phyloP scores from a whole-genome alignment of 192 early-diverging fungal genomes.

The Linnemannia elongata region DNA sequence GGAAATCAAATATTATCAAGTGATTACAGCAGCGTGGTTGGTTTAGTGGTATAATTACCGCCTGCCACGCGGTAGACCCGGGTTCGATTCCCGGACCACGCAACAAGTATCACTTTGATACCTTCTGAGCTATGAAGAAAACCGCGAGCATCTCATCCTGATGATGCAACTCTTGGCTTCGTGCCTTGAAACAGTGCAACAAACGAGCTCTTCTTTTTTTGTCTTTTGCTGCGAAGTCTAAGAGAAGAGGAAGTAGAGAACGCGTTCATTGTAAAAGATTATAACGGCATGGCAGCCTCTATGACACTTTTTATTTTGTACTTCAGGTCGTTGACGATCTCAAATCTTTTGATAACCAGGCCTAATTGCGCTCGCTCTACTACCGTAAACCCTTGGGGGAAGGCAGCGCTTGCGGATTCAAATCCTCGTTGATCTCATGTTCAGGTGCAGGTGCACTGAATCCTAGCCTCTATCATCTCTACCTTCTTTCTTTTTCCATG shows the following conservation, averaged over 20 bases:
- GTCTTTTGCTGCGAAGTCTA: background rate
- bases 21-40: constrained; percentile 36
- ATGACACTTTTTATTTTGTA: too few species aligned
- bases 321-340: too few species aligned
- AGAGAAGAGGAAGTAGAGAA: too few species aligned
- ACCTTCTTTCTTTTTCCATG: background rate
- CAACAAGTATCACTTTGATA: constrained; percentile 23
- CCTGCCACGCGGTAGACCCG: constrained; percentile 87
- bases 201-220: background rate
- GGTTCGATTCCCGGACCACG: constrained; percentile 85
- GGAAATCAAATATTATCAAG: too few species aligned
- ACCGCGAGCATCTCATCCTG: background rate
- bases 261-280: too few species aligned
- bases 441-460: too few species aligned
- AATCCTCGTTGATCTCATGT: too few species aligned
- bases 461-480: background rate
- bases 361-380: too few species aligned
- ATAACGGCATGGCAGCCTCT: too few species aligned
- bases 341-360: too few species aligned
- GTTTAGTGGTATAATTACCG: constrained; percentile 86
- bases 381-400: too few species aligned
- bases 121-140: background rate
- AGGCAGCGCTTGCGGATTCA: too few species aligned
- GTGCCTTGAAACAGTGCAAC: background rate
- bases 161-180: background rate